Evolutionary conservation across 2,329 filamentous ascomycete genomes (phyloP).

Genomic region (Colletotrichum eleusines): DNA sequence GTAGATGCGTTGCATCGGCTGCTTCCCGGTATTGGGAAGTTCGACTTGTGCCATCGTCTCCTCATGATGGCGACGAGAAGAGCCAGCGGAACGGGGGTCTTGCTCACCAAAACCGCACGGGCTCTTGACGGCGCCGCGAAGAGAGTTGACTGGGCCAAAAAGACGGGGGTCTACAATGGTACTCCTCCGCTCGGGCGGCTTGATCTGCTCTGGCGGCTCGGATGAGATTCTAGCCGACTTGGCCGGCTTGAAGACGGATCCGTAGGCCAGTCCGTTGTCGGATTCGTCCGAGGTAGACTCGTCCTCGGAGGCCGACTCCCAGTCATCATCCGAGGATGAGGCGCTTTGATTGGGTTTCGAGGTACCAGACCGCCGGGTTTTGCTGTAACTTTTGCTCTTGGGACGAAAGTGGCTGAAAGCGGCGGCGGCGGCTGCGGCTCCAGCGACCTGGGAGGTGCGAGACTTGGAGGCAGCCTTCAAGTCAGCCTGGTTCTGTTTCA

Average conservation of each 20-base stretch:
- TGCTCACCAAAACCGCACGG: slow-evolving; percentile 66
- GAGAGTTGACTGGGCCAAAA: slow-evolving; percentile 72
- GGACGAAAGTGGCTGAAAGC: slow-evolving; percentile 57
- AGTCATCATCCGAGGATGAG: slow-evolving; percentile 59
- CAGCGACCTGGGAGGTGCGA: slow-evolving; percentile 53
- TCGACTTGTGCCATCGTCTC: slow-evolving; percentile 51
- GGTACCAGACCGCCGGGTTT: slow-evolving; percentile 54
- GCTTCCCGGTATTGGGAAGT: slow-evolving; percentile 50
- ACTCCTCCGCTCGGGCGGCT: slow-evolving; percentile 44
- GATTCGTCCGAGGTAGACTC: slow-evolving; percentile 59
- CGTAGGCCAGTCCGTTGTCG: slow-evolving; percentile 59
- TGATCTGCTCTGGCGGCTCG: slow-evolving; percentile 39
- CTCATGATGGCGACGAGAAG: slow-evolving; percentile 52
- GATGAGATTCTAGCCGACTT: slow-evolving; percentile 39
- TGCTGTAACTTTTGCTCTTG: slow-evolving; percentile 52
- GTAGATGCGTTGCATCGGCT: slow-evolving; percentile 71
- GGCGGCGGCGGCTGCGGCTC: slow-evolving; percentile 52
- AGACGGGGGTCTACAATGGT: slow-evolving; percentile 69
- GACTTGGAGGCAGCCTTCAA: slow-evolving; percentile 56
- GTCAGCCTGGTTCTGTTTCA: slow-evolving; percentile 64
- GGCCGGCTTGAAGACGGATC: slow-evolving; percentile 48
- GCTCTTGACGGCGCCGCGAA: slow-evolving; percentile 66
- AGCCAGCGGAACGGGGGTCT: slow-evolving; percentile 46
- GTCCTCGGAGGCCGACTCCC: slow-evolving; percentile 68
- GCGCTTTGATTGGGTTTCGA: slow-evolving; percentile 56